Base-by-base conservation (phyloP, 1,284 basidiomycete species). In the Laetiporus sulphureus region DNA sequence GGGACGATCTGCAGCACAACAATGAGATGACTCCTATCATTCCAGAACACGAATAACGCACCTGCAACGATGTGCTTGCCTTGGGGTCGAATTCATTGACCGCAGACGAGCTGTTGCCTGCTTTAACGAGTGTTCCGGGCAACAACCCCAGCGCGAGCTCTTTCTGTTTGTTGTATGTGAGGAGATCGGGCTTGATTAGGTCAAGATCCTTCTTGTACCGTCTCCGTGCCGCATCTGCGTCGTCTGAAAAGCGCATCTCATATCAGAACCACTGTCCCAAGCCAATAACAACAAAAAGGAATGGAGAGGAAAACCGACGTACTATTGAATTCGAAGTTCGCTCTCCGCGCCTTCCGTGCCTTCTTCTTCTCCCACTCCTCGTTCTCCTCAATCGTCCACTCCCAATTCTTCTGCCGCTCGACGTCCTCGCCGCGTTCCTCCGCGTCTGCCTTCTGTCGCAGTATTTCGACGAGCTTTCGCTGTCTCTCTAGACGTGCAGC, bases 361-460 rank as follows among this genome's bases (percentile, higher is more conserved):
- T 78, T 63, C 65, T 92, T 92, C 68, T 86, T 86, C 69, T 94
- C 91, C 95, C 94, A 94, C 48, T 77, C 68, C 54, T 97, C 91
- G 55, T 92, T 94, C 65, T 96, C 91, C 66, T 96, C 93, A 42
- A 96, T 86, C 18, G 83, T 88, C 68, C 89, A 97, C 55, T 90
- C 82, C 91, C 91, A 95, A 56, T 91, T 91, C 71, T 91, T 91
- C 56, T 79, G 75, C 43, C 92, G 70, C 52, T 83, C 78, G 2
- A 79, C 69, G 51, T 83, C 79, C 56, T 85, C 90, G 11, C 94
- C 95, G 1, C 74, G 70, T 47, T 92, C 92, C 57, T 86, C 83
- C 0, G 92, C 90, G 51, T 95, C 90, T 2, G 87, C 81, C 64
- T 94, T 92, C 49, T 81, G 69, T 7, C 92, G 79, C 47, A 97